Base-by-base conservation (phyloP, 129 eudicot genomes). In the Pittosporum tobira region DNA sequence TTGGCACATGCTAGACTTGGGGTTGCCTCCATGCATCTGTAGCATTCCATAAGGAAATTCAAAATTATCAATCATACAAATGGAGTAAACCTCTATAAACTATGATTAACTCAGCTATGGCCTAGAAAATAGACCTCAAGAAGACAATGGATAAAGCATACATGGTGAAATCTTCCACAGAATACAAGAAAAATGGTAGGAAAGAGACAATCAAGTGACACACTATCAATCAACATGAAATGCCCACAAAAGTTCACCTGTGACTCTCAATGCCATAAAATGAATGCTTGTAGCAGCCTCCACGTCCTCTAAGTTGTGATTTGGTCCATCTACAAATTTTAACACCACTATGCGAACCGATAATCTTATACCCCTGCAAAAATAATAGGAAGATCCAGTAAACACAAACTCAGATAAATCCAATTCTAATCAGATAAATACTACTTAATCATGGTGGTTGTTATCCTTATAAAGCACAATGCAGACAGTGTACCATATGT, bases 331-430 rank as follows among this genome's bases (percentile, higher is more conserved):
- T 77, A 69, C 99, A 93, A 48, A 93, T 66, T 69, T 93, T 93
- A 49, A 93, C 99, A 69, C 99, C 99, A 59, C 99, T 93, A 62
- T 93, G 99, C 1, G 99, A 87, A 74, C 99, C 99, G 59, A 93
- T 93, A 16, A 93, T 79, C 71, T 93, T 93, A 77, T 93, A 93
- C 43, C 99, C 99, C 99, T 93, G 91, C 63, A 75, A 68, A n/a
- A 66, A 37, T 59, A 49, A 31, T 45, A 65, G 27, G 48, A 48
- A 56, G 29, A 63, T 47, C 18, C 24, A 42, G 30, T 66, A 27
- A 66, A 40, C 56, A 50, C 40, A 42, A 18, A 37, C 10, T 18
- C 10, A 12, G 57, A 27, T 2, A 25, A 52, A 15, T 49, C 24
- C 4, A 20, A 9, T 20, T 6, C 14, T 14, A 9, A 20, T 29